Percentiles rank a stretch among this genome's conserved stretches.
Evolutionary conservation across 192 early-diverging fungal species (phyloP).

Genomic region (Bifiguratus adelaidae): DNA sequence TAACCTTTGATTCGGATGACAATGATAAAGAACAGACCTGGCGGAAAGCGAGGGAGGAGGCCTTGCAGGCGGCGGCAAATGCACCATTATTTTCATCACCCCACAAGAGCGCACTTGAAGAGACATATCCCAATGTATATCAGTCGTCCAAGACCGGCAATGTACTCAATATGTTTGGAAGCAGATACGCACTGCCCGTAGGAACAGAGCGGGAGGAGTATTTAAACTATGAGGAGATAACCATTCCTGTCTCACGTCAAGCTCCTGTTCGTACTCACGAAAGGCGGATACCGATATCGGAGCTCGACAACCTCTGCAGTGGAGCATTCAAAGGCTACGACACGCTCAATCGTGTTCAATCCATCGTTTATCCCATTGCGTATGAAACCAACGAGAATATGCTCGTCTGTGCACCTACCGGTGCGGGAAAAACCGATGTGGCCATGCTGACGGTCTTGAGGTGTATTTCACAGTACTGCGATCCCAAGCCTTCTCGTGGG

Average conservation of each 20-base stretch:
- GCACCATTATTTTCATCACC: slow-evolving; percentile 25
- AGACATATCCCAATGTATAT: slow-evolving; percentile 77
- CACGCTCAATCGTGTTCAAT: slow-evolving; percentile 90
- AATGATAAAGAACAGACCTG: no score
- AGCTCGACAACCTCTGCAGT: slow-evolving; percentile 66
- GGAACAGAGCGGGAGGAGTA: slow-evolving; percentile 67
- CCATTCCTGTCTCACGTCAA: slow-evolving; percentile 66
- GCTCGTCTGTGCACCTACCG: slow-evolving; percentile 96
- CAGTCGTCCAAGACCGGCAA: slow-evolving; percentile 56
- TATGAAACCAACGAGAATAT: slow-evolving; percentile 97
- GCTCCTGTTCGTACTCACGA: slow-evolving; percentile 59
- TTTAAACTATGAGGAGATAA: slow-evolving; percentile 85
- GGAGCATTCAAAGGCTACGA: slow-evolving; percentile 80
- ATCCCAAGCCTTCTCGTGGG: slow-evolving; percentile 34
- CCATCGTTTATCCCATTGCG: slow-evolving; percentile 87
- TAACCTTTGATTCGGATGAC: no score
- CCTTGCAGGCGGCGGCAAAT: slow-evolving; percentile 32
- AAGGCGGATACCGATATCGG: slow-evolving; percentile 45
- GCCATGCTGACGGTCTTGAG: slow-evolving; percentile 90
- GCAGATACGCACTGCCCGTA: slow-evolving; percentile 63
- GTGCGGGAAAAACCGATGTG: slow-evolving; percentile 97
- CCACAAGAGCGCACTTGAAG: slow-evolving; percentile 14
- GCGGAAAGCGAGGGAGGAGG: slow-evolving; percentile 48
- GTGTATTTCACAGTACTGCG: slow-evolving; percentile 63
- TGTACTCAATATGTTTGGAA: slow-evolving; percentile 66